Evolutionary conservation across 192 early-diverging fungal species (phyloP), one percentile per base, ranked within the genome.

Genomic region (Chytriomyces hyalinus): DNA sequence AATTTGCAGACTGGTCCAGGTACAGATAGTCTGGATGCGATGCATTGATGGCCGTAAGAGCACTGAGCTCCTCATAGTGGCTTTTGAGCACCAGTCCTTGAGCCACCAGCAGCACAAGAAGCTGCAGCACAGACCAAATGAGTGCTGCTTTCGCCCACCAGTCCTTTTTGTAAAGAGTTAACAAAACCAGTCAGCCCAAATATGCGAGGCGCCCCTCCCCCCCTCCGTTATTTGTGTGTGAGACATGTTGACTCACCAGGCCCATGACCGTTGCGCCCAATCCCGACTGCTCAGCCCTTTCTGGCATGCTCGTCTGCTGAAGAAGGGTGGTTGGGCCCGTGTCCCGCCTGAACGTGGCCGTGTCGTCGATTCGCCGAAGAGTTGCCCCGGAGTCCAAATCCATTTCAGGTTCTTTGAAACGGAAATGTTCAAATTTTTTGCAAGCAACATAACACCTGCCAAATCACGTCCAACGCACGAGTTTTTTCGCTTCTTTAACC

Each of bases 81-180:
- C 20, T 10, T 28, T 26, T 24, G n/a, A 73, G 7, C 26, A 73
- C 71, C 8, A 73, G 59, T 20, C 36, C 57, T 60, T 73, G 59
- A 20, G 67, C 67, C 68, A 83, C 69, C 26, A 80, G 26, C 24
- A 87, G 47, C 59, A 62, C 71, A 36, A 73, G n/a, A 15, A 86
- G 73, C 69, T 86, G 84, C 11, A 61, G 61, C 26, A 79, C 47
- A 4, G 86, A 57, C 81, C 80, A 82, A 22, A 69, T 28, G 20
- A 87, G 57, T 11, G 86, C 86, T 28, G 68, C 68, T 60, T 83
- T 82, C 43, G 80, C 80, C 84, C 84, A 85, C 26, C 36, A 70
- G 63, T 85, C 80, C 69, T 65, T 1, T 15, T n/a, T 36, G 24
- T 13, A 26, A 36, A 36, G 36, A 36, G 36, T 1, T n/a, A n/a